Percentiles rank a stretch among this genome's conserved stretches.
These are phyloP conservation scores for Candida dendrica DNA, from an alignment of 805 yeast species.

Conservation along the genomic window DNA sequence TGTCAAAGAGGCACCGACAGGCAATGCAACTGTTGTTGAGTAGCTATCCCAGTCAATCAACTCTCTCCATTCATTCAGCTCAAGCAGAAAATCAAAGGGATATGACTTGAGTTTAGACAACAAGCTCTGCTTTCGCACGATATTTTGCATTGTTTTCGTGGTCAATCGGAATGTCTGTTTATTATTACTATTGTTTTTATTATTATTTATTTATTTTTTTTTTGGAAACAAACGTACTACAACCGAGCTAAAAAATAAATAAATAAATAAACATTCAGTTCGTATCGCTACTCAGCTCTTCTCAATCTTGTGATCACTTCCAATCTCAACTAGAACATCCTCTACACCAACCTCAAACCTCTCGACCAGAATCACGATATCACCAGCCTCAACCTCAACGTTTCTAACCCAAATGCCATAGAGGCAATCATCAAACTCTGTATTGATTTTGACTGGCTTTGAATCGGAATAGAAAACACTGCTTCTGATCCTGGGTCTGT, in stretches of 20 bases:
- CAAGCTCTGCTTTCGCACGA: constrained; percentile 15
- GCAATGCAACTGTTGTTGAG: constrained; percentile 17
- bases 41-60: constrained; percentile 22
- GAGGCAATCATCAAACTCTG: constrained; percentile 33
- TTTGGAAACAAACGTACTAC: not conserved
- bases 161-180: too few species aligned
- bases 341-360: constrained; percentile 43
- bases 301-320: constrained; percentile 20
- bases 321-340: constrained; percentile 29
- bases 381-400: constrained; percentile 8
- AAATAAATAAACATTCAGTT: too few species aligned
- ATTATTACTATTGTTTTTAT: too few species aligned
- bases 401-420: constrained; percentile 33
- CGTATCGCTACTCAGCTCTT: too few species aligned
- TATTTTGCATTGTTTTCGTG: constrained; percentile 1
- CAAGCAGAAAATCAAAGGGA: constrained; percentile 18
- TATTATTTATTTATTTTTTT: not conserved
- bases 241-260: not conserved
- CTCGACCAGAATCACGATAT: constrained; percentile 37
- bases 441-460: constrained; percentile 27
- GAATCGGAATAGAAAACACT: constrained; percentile 29
- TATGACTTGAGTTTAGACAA: constrained; percentile 14
- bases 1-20: constrained; percentile 16
- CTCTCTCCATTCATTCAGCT: constrained; percentile 19
- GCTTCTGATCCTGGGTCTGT: constrained; percentile 40